Conservation (phyloP, 768 basidiomycete genomes). For the Lactarius akahatsu region DNA sequence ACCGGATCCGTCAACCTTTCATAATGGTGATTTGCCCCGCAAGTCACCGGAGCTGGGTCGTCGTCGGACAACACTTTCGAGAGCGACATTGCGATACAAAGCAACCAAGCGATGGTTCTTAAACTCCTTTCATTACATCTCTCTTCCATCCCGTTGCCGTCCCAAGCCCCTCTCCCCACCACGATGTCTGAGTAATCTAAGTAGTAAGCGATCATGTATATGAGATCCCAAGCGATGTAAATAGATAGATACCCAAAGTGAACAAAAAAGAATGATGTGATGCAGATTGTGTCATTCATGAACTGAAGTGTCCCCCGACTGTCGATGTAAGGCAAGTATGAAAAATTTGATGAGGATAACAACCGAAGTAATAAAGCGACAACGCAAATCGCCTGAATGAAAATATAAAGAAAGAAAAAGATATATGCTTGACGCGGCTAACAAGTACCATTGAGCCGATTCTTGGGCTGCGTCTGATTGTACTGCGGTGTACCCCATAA, state of each 20-base stretch:
- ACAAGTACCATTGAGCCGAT: slow-evolving; percentile 12
- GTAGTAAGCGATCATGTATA: slow-evolving; percentile 6
- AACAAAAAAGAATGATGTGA: not conserved
- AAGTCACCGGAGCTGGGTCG: too few relatives aligned
- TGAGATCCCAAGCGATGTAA: slow-evolving; percentile 5
- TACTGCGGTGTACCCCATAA: slow-evolving; percentile 52
- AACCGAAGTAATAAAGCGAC: not conserved
- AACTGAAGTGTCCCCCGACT: not conserved
- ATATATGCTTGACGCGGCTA: not conserved
- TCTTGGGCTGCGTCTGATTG: slow-evolving; percentile 27
- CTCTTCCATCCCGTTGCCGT: not conserved
- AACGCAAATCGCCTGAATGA: not conserved
- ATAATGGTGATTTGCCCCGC: too few relatives aligned
- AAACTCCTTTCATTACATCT: not conserved
- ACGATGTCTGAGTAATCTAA: not conserved
- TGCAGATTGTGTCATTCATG: not conserved
- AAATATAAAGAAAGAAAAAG: slow-evolving; percentile 3
- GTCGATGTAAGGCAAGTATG: not conserved
- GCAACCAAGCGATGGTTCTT: not conserved
- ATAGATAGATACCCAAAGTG: slow-evolving; percentile 2
- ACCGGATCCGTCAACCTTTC: too few relatives aligned
- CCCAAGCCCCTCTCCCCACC: not conserved
- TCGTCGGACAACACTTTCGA: not conserved
- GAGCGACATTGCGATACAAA: not conserved
- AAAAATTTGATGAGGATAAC: not conserved